phyloP scores from a whole-genome alignment of 805 yeast species.

The Vanderwaltozyma polyspora region DNA sequence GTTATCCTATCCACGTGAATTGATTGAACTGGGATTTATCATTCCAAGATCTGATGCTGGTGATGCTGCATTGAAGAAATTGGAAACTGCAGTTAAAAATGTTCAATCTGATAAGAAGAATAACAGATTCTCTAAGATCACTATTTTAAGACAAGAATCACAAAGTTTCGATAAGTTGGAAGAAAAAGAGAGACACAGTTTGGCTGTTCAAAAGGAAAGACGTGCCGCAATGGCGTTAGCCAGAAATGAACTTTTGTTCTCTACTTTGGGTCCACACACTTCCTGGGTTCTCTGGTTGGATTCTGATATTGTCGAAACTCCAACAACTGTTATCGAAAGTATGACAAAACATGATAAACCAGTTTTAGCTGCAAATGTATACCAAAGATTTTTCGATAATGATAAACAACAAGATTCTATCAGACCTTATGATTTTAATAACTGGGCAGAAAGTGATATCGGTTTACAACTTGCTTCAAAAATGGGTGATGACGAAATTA shows the following conservation, averaged over 20 bases:
- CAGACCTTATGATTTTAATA: slow-evolving; percentile 90
- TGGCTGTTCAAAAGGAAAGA: slow-evolving; percentile 76
- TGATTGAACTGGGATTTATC: slow-evolving; percentile 83
- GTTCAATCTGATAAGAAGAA: slow-evolving; percentile 55
- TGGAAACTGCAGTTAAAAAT: slow-evolving; percentile 66
- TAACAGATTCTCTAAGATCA: slow-evolving; percentile 67
- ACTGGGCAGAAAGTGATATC: slow-evolving; percentile 83
- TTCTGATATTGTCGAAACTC: slow-evolving; percentile 87
- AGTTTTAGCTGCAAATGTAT: slow-evolving; percentile 85
- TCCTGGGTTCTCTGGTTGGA: slow-evolving; percentile 97
- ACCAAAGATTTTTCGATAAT: slow-evolving; percentile 63
- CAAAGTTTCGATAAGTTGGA: slow-evolving; percentile 60
- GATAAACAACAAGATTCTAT: slow-evolving; percentile 44
- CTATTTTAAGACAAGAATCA: slow-evolving; percentile 83
- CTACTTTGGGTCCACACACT: slow-evolving; percentile 79
- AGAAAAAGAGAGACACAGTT: slow-evolving; percentile 88
- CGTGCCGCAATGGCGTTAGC: slow-evolving; percentile 89
- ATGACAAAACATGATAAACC: slow-evolving; percentile 77
- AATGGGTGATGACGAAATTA: slow-evolving; percentile 78
- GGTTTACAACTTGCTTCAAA: slow-evolving; percentile 64
- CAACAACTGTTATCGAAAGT: slow-evolving; percentile 74
- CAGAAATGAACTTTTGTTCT: slow-evolving; percentile 79
- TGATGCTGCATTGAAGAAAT: slow-evolving; percentile 56
- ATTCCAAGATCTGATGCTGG: slow-evolving; percentile 78
- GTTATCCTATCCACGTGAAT: slow-evolving; percentile 71